Percentiles rank a stretch among this genome's conserved stretches.
These are phyloP conservation scores for Acacia crassicarpa DNA, from an alignment of 306 rosid genomes.

Conservation along the genomic window DNA sequence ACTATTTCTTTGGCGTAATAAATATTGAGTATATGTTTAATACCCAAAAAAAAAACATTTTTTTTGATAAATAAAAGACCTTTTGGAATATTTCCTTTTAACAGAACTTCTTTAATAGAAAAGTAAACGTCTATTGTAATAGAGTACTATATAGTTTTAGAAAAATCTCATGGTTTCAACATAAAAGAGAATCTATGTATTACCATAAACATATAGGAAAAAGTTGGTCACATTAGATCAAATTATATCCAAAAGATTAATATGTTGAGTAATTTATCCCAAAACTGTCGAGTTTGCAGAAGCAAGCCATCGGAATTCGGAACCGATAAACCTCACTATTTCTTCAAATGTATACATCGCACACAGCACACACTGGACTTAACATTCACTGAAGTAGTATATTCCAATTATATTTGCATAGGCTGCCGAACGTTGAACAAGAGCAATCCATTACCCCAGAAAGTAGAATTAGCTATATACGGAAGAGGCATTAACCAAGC, in stretches of 20 bases:
- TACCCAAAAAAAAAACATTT: too few species aligned
- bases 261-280: not conserved
- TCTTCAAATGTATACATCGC: not conserved
- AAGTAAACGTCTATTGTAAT: too few species aligned
- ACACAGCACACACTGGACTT: constrained; percentile 10
- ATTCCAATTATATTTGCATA: constrained; percentile 46
- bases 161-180: not conserved
- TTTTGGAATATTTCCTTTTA: not conserved
- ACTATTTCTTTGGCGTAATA: not conserved
- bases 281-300: not conserved
- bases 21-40: not conserved
- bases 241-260: not conserved
- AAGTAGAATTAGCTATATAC: constrained; percentile 21
- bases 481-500: constrained; percentile 47
- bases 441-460: constrained; percentile 19
- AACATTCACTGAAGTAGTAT: constrained; percentile 12
- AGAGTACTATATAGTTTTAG: too few species aligned
- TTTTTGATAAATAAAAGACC: not conserved
- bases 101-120: not conserved
- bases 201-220: not conserved
- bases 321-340: not conserved
- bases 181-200: not conserved
- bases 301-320: not conserved
- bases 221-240: not conserved
- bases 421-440: constrained; percentile 35